A percentile compares a stretch with the other conserved stretches of the same genome.
phyloP scores from a whole-genome alignment of 305 asterid genomes.

The Fraxinus nigra region DNA sequence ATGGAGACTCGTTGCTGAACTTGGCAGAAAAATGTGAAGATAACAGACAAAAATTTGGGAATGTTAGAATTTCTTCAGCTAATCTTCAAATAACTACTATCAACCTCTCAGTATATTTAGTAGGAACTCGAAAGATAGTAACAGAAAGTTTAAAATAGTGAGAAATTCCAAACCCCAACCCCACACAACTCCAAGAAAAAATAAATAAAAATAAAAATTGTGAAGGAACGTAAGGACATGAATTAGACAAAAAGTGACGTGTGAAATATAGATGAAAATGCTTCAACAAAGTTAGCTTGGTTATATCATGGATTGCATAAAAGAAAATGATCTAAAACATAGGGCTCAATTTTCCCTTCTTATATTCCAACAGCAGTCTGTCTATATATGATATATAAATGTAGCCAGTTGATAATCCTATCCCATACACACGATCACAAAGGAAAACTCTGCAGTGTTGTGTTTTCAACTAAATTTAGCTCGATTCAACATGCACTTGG shows the following conservation, averaged over 20 bases:
- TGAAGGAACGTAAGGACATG: not conserved
- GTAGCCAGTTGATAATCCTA: not conserved
- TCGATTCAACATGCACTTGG: not conserved
- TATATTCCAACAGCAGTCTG: not conserved
- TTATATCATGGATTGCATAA: not conserved
- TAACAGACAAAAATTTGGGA: not conserved
- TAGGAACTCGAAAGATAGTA: not conserved
- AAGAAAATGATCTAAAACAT: not conserved
- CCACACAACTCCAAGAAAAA: not conserved
- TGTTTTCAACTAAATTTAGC: not conserved
- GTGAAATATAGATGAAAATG: not conserved
- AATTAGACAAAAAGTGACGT: not conserved
- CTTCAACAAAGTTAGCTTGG: conserved; percentile 5
- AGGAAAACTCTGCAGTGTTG: not conserved
- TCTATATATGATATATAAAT: not conserved
- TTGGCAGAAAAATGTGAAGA: not conserved
- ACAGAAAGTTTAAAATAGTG: not conserved
- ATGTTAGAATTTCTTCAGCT: not conserved
- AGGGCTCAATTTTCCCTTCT: not conserved
- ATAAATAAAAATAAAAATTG: not conserved
- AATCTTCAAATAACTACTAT: not conserved
- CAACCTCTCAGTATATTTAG: not conserved
- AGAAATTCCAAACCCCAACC: not conserved
- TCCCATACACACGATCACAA: not conserved
- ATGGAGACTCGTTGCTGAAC: not conserved